These are phyloP conservation scores for Pseudoneurospora amorphoporcata DNA, from an alignment of 495 filamentous ascomycete genomes.

Conservation along the genomic window DNA sequence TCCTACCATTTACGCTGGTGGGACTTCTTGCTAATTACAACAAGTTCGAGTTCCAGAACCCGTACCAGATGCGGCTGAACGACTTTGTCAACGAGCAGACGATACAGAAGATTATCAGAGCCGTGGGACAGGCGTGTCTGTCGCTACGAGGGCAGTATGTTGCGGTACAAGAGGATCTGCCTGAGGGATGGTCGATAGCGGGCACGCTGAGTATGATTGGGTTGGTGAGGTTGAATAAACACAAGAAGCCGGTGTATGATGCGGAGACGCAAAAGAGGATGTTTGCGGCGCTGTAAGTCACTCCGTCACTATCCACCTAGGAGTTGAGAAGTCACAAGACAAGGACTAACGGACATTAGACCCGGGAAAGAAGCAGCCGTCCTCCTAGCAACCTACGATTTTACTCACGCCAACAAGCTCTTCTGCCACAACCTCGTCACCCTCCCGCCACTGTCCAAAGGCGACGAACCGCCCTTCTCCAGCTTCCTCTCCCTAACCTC, in stretches of 20 bases:
- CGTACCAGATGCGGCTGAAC: slow-evolving; percentile 87
- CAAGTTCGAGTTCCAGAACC: slow-evolving; percentile 98
- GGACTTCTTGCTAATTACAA: slow-evolving; percentile 97
- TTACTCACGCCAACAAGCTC: slow-evolving; percentile 87
- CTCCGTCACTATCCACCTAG: background rate
- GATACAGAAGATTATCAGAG: slow-evolving; percentile 71
- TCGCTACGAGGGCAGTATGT: slow-evolving; percentile 64
- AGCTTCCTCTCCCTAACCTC: slow-evolving; percentile 82
- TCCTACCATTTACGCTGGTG: slow-evolving; percentile 71
- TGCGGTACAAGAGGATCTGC: slow-evolving; percentile 82
- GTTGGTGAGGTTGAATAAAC: slow-evolving; percentile 37
- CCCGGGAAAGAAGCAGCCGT: slow-evolving; percentile 70
- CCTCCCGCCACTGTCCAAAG: slow-evolving; percentile 46
- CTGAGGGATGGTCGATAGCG: slow-evolving; percentile 79
- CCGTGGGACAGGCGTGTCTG: slow-evolving; percentile 60
- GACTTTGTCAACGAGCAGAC: slow-evolving; percentile 91
- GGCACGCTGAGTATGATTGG: slow-evolving; percentile 78
- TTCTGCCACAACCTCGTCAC: slow-evolving; percentile 81
- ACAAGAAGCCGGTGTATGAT: slow-evolving; percentile 38
- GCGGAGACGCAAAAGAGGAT: slow-evolving; percentile 67
- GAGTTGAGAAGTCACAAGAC: background rate
- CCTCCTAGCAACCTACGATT: slow-evolving; percentile 82
- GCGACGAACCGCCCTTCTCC: slow-evolving; percentile 64
- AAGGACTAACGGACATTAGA: slow-evolving; percentile 36
- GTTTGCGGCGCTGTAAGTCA: slow-evolving; percentile 51